Evolutionary conservation across 495 filamentous ascomycete species (phyloP).

Genomic region (Annulohypoxylon nitens): DNA sequence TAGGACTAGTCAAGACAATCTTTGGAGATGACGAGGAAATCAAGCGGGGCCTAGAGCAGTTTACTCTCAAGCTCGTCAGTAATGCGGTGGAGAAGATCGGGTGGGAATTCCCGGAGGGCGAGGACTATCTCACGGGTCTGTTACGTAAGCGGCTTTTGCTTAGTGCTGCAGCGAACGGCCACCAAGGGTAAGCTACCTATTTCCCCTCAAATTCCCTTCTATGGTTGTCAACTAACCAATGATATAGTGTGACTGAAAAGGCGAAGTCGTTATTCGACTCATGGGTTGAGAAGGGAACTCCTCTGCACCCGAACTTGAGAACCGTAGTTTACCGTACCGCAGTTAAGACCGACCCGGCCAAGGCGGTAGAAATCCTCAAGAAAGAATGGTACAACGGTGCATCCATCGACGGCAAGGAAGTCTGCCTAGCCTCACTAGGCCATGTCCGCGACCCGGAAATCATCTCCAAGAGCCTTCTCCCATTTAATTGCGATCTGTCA

Average conservation of each 20-base stretch:
- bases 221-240: conserved; percentile 21
- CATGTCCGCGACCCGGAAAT: conserved; percentile 76
- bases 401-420: conserved; percentile 90
- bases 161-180: conserved; percentile 78
- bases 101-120: conserved; percentile 80
- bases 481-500: conserved; percentile 82
- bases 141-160: conserved; percentile 83
- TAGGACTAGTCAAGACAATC: conserved; percentile 67
- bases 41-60: conserved; percentile 74
- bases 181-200: conserved; percentile 71
- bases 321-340: conserved; percentile 81
- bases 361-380: conserved; percentile 78
- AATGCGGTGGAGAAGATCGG: conserved; percentile 82
- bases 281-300: conserved; percentile 74
- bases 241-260: conserved; percentile 71
- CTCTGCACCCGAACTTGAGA: conserved; percentile 85
- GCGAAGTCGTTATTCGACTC: conserved; percentile 80
- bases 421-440: conserved; percentile 80
- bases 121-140: conserved; percentile 85
- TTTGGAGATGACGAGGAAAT: conserved; percentile 68
- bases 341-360: conserved; percentile 74
- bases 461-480: conserved; percentile 76
- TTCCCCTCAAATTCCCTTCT: neutral
- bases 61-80: conserved; percentile 76
- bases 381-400: conserved; percentile 84